Conservation (phyloP, 306 rosid species). For the Mimosa pudica region DNA sequence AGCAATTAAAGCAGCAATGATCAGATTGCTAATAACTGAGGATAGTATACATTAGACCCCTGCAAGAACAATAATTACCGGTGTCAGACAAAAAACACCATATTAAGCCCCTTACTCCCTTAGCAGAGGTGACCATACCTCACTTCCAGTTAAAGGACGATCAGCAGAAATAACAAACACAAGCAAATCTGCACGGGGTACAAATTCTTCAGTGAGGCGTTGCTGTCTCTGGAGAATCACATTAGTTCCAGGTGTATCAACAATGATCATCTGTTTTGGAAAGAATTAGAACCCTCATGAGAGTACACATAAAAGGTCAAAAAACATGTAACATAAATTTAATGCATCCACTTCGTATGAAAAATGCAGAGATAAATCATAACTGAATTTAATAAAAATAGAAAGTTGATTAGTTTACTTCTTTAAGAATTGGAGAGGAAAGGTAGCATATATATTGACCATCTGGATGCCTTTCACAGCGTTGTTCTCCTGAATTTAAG, state of each 20-base stretch:
- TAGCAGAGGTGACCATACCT: slow-evolving; percentile 56
- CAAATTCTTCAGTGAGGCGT: slow-evolving; percentile 94
- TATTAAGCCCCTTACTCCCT: slow-evolving; percentile 12
- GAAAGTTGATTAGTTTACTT: slow-evolving; percentile 44
- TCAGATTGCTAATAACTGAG: slow-evolving; percentile 26
- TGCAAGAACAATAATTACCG: slow-evolving; percentile 19
- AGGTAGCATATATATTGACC: slow-evolving; percentile 92
- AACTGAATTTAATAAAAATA: slow-evolving; percentile 19
- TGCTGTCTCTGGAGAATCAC: slow-evolving; percentile 98
- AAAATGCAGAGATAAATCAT: slow-evolving; percentile 18
- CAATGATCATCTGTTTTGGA: slow-evolving; percentile 77
- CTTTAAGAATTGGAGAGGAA: slow-evolving; percentile 93
- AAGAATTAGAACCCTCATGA: slow-evolving; percentile 27
- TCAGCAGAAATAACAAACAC: slow-evolving; percentile 95
- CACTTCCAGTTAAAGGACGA: slow-evolving; percentile 96
- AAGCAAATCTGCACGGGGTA: slow-evolving; percentile 97
- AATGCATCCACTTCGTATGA: background rate
- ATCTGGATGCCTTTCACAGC: slow-evolving; percentile 86
- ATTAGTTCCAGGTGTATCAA: slow-evolving; percentile 99
- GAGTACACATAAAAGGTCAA: slow-evolving; percentile 20
- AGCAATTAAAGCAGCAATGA: slow-evolving; percentile 14
- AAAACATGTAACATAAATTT: slow-evolving; percentile 2
- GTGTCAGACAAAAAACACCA: slow-evolving; percentile 3
- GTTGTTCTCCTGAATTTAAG: slow-evolving; percentile 57
- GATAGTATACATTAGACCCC: slow-evolving; percentile 14